phyloP scores from a whole-genome alignment of 2,329 filamentous ascomycete genomes.

The Clonostachys chloroleuca region DNA sequence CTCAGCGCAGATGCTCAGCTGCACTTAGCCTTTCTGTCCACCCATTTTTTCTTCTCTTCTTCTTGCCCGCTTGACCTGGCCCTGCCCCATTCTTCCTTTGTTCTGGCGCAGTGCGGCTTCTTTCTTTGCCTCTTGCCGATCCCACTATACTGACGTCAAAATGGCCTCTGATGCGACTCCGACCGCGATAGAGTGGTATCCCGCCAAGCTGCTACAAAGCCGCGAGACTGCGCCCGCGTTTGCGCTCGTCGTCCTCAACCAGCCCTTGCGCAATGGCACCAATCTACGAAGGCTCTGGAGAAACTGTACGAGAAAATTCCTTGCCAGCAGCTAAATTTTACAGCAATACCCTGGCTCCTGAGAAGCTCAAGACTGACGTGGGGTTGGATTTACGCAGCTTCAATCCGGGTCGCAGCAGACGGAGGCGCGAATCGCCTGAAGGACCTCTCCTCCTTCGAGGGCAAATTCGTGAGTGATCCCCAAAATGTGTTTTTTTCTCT shows the following conservation, averaged over 20 bases:
- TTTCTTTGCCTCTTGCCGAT: not conserved
- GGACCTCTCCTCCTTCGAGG: constrained; percentile 33
- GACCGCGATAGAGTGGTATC: constrained; percentile 30
- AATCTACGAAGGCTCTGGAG: constrained; percentile 46
- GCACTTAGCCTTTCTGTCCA: not conserved
- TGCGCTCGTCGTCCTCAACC: constrained; percentile 46
- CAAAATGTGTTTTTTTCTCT: not conserved
- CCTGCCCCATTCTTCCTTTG: not conserved
- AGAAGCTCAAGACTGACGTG: not conserved
- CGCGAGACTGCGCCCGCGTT: constrained; percentile 25
- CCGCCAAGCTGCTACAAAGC: constrained; percentile 27
- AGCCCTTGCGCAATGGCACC: constrained; percentile 38
- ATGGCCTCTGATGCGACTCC: no score
- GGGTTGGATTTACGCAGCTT: constrained; percentile 36
- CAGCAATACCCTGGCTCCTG: not conserved
- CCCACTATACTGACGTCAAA: not conserved
- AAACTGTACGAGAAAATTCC: constrained; percentile 26
- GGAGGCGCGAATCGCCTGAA: constrained; percentile 81
- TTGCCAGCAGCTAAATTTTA: not conserved
- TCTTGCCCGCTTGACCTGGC: not conserved
- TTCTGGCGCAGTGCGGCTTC: not conserved
- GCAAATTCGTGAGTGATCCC: constrained; percentile 31
- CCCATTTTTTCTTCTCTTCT: not conserved
- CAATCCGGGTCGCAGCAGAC: constrained; percentile 76
- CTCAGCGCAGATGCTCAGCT: no score